phyloP scores from a whole-genome alignment of 2,329 filamentous ascomycete species.

The Verticillium dahliae region DNA sequence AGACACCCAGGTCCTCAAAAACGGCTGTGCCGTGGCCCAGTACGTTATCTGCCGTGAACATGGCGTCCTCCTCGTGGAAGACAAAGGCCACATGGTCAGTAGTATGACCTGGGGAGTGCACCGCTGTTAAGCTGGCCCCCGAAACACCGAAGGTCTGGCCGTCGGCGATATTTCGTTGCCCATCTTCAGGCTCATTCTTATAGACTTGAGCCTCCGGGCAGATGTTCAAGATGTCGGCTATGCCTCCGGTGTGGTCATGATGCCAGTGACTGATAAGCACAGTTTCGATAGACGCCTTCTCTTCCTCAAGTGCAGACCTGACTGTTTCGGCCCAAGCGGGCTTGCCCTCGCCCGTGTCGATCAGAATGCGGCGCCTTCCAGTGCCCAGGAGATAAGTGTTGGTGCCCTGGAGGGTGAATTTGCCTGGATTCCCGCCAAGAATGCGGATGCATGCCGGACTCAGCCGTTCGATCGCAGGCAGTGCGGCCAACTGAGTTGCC shows the following conservation, averaged over 20 bases:
- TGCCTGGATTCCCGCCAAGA: slow-evolving; percentile 84
- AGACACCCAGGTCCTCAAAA: slow-evolving; percentile 68
- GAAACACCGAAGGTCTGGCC: slow-evolving; percentile 49
- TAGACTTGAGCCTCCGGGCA: slow-evolving; percentile 59
- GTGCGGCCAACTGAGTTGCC: slow-evolving; percentile 53
- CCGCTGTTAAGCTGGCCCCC: slow-evolving; percentile 61
- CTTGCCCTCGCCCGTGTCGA: slow-evolving; percentile 85
- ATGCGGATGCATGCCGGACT: slow-evolving; percentile 76
- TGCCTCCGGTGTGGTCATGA: slow-evolving; percentile 73
- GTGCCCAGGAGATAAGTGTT: slow-evolving; percentile 92
- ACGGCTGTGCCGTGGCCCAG: slow-evolving; percentile 81
- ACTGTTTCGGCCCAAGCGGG: slow-evolving; percentile 66
- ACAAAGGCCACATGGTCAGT: slow-evolving; percentile 76
- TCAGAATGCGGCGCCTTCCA: slow-evolving; percentile 65
- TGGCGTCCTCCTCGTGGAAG: slow-evolving; percentile 69
- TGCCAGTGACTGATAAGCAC: slow-evolving; percentile 91
- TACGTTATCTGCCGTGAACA: slow-evolving; percentile 88
- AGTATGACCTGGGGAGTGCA: slow-evolving; percentile 63
- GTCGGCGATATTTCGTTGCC: slow-evolving; percentile 41
- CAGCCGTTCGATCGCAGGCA: slow-evolving; percentile 71
- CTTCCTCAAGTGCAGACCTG: slow-evolving; percentile 54
- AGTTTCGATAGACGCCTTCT: slow-evolving; percentile 61
- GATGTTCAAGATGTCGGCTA: slow-evolving; percentile 58
- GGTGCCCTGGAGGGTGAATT: slow-evolving; percentile 70
- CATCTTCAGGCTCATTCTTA: slow-evolving; percentile 54